Evolutionary conservation across 73 alveolate genomes (phyloP).

Genomic region (Tetrahymena thermophila): DNA sequence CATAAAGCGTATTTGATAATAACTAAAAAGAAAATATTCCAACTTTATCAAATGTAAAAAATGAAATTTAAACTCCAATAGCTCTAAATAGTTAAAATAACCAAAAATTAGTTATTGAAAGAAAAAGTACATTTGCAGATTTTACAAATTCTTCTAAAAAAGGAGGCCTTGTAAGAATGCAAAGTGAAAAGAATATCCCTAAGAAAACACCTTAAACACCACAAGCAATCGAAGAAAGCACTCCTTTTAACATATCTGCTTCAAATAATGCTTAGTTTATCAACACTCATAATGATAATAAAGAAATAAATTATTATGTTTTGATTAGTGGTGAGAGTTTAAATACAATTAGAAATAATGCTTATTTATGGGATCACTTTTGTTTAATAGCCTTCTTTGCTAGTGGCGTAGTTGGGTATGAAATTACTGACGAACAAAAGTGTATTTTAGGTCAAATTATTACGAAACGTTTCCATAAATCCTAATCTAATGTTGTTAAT

Average conservation of each 20-base stretch:
- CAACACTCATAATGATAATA: not conserved
- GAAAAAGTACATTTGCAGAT: not conserved
- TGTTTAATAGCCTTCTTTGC: not conserved
- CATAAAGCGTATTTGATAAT: not conserved
- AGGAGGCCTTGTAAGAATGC: not conserved
- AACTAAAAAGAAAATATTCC: not conserved
- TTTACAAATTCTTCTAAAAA: not conserved
- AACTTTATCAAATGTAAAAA: not conserved
- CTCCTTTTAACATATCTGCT: not conserved
- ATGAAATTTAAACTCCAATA: not conserved
- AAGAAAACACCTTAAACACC: not conserved
- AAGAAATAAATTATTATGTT: not conserved
- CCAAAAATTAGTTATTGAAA: not conserved
- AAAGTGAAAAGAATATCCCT: not conserved
- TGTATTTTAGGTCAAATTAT: not conserved
- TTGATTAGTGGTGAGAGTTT: not conserved
- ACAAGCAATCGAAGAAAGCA: not conserved
- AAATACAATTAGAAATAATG: not conserved
- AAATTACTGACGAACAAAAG: not conserved
- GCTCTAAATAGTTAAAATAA: not conserved
- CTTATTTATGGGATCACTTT: not conserved
- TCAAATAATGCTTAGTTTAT: not conserved
- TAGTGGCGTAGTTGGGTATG: not conserved
- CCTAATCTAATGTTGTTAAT: not conserved
- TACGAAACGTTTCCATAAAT: not conserved